Percentiles rank a stretch among this genome's conserved stretches.
These are phyloP conservation scores for Patellaria atrata DNA, from an alignment of 495 filamentous ascomycete genomes.

Conservation along the genomic window DNA sequence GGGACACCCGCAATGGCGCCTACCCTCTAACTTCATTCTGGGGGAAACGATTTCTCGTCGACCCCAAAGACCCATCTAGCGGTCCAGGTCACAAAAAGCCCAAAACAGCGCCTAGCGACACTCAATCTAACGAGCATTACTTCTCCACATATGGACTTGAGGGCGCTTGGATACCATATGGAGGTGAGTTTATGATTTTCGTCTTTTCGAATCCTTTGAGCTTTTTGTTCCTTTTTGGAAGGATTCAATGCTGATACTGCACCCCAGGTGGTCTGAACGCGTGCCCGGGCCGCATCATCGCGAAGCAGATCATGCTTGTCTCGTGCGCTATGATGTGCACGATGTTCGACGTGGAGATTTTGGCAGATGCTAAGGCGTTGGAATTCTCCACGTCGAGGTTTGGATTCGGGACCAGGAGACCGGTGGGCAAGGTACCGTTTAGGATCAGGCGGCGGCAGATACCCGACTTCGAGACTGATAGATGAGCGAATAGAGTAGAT, in stretches of 20 bases:
- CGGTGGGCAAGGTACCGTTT: slow-evolving; percentile 1
- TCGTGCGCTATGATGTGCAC: slow-evolving; percentile 19
- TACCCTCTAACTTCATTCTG: slow-evolving; percentile 22
- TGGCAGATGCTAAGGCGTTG: slow-evolving; percentile 7
- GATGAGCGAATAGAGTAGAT: too few relatives aligned
- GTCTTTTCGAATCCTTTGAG: too few relatives aligned
- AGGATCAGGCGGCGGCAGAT: not conserved
- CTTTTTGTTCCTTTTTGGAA: too few relatives aligned
- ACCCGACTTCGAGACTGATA: too few relatives aligned
- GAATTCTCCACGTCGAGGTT: not conserved
- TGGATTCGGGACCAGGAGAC: slow-evolving; percentile 1
- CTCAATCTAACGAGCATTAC: slow-evolving; percentile 3
- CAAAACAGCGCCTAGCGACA: too few relatives aligned
- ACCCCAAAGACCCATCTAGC: too few relatives aligned
- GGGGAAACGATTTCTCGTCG: slow-evolving; percentile 20
- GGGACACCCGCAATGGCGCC: slow-evolving; percentile 20
- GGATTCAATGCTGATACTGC: too few relatives aligned
- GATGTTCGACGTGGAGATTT: slow-evolving; percentile 23
- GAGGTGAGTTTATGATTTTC: too few relatives aligned
- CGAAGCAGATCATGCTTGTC: slow-evolving; percentile 23
- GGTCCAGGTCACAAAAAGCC: too few relatives aligned
- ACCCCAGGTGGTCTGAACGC: slow-evolving; percentile 18
- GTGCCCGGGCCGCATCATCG: slow-evolving; percentile 26
- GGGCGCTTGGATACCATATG: slow-evolving; percentile 27
- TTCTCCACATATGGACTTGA: slow-evolving; percentile 23